These are phyloP conservation scores for Apiotrichum sp. DNA, from an alignment of 1,284 basidiomycete genomes.

Conservation along the genomic window DNA sequence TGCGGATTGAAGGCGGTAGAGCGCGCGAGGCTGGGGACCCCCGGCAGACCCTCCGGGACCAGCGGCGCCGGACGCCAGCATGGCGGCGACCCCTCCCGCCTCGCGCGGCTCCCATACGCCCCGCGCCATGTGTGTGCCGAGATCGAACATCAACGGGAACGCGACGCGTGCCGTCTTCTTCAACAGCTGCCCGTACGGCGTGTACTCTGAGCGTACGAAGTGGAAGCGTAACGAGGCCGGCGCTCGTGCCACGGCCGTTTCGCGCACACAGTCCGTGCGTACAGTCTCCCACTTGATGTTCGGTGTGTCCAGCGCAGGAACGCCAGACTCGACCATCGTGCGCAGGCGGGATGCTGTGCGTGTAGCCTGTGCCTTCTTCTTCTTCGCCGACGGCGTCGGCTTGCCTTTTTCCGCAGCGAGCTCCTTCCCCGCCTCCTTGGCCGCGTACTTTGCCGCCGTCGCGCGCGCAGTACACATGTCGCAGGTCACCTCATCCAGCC, in stretches of 20 bases:
- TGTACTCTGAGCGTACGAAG: slow-evolving; percentile 74
- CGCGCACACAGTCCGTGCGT: slow-evolving; percentile 32
- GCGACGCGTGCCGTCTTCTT: slow-evolving; percentile 74
- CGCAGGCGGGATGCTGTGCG: slow-evolving; percentile 59
- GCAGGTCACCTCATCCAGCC: slow-evolving; percentile 49
- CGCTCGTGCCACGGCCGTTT: slow-evolving; percentile 53
- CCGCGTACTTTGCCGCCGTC: slow-evolving; percentile 40
- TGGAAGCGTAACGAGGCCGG: slow-evolving; percentile 76
- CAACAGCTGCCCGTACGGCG: slow-evolving; percentile 60
- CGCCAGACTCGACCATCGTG: slow-evolving; percentile 53
- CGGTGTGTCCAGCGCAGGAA: slow-evolving; percentile 8
- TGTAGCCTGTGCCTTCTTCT: slow-evolving; percentile 64
- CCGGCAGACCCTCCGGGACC: not conserved
- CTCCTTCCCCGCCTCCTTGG: slow-evolving; percentile 10
- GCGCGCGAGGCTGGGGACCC: slow-evolving; percentile 44
- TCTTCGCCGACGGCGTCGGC: slow-evolving; percentile 34
- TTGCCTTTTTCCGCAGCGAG: slow-evolving; percentile 10
- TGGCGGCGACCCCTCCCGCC: not conserved
- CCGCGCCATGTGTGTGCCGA: slow-evolving; percentile 59
- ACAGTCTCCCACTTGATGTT: slow-evolving; percentile 37
- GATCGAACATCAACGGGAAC: slow-evolving; percentile 78
- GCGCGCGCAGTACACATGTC: slow-evolving; percentile 47
- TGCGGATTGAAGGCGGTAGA: slow-evolving; percentile 73
- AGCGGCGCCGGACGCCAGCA: not conserved
- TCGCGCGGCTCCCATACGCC: slow-evolving; percentile 38